Conservation (phyloP, 2,329 filamentous ascomycete genomes). For the Onygenales sp. region DNA sequence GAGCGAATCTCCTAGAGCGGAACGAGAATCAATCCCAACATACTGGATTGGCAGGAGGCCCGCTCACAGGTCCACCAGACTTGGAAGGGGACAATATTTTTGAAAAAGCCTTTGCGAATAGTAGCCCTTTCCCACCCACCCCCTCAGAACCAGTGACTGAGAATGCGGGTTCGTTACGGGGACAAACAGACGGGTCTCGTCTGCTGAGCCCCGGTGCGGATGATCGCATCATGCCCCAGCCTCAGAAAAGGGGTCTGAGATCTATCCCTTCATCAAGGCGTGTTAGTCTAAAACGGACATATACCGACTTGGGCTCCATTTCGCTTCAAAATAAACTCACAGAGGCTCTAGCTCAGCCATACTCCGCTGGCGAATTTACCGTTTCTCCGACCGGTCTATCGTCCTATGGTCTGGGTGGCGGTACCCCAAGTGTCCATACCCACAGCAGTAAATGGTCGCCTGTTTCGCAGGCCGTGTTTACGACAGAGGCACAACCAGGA, state of each 20-base stretch:
- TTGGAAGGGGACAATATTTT: slow-evolving; percentile 71
- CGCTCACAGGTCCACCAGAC: slow-evolving; percentile 71
- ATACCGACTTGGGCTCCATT: slow-evolving; percentile 70
- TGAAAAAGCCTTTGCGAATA: slow-evolving; percentile 63
- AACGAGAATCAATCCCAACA: slow-evolving; percentile 44
- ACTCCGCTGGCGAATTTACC: slow-evolving; percentile 45
- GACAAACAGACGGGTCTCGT: not conserved
- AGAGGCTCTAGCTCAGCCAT: slow-evolving; percentile 77
- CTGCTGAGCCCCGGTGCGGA: slow-evolving; percentile 21
- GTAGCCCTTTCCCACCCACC: slow-evolving; percentile 10
- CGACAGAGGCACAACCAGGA: slow-evolving; percentile 78
- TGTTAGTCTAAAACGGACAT: slow-evolving; percentile 70
- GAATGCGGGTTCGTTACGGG: slow-evolving; percentile 6
- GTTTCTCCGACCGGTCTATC: slow-evolving; percentile 28
- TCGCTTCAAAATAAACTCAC: slow-evolving; percentile 73
- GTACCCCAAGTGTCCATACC: slow-evolving; percentile 58
- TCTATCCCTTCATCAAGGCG: slow-evolving; percentile 49
- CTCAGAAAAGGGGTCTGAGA: slow-evolving; percentile 23
- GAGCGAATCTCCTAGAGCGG: slow-evolving; percentile 66
- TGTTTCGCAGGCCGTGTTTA: slow-evolving; percentile 92
- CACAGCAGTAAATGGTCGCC: slow-evolving; percentile 86
- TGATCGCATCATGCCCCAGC: slow-evolving; percentile 18
- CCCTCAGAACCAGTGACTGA: slow-evolving; percentile 12
- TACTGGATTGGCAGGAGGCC: slow-evolving; percentile 44
- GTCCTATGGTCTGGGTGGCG: slow-evolving; percentile 29